Conservation (phyloP, 208 protist genomes). For the Acanthamoeba lenticulata region DNA sequence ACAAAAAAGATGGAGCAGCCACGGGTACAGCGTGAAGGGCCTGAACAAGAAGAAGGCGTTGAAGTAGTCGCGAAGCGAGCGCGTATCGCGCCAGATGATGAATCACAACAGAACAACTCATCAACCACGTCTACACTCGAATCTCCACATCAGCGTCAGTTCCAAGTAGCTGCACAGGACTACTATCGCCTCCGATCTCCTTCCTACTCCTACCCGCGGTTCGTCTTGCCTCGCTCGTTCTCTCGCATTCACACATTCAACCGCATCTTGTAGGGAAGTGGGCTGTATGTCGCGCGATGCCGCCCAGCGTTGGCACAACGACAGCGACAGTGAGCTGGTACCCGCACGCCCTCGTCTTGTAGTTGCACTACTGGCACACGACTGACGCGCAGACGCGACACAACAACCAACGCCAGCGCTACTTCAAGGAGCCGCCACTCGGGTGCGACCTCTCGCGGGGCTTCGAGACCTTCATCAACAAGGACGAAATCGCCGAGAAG, state of each 20-base stretch:
- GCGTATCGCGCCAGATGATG: too few species aligned
- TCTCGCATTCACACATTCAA: background rate
- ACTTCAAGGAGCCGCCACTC: background rate
- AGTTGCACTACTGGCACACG: background rate
- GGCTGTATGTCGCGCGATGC: slow-evolving; percentile 32
- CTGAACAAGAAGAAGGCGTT: too few species aligned
- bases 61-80: too few species aligned
- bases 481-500: slow-evolving; percentile 28
- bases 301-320: background rate
- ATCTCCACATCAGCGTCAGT: too few species aligned
- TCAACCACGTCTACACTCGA: too few species aligned
- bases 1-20: too few species aligned
- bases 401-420: too few species aligned
- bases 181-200: background rate
- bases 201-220: slow-evolving; percentile 24
- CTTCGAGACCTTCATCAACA: slow-evolving; percentile 22
- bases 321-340: slow-evolving; percentile 9
- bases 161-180: background rate
- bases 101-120: too few species aligned
- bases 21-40: too few species aligned
- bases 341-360: too few species aligned
- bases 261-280: background rate
- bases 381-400: too few species aligned
- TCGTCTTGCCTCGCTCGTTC: background rate
- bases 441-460: background rate